Percentiles rank a stretch among this genome's conserved stretches.
Conservation (phyloP, 2,329 filamentous ascomycete species). For the Cyphellophora europaea region DNA sequence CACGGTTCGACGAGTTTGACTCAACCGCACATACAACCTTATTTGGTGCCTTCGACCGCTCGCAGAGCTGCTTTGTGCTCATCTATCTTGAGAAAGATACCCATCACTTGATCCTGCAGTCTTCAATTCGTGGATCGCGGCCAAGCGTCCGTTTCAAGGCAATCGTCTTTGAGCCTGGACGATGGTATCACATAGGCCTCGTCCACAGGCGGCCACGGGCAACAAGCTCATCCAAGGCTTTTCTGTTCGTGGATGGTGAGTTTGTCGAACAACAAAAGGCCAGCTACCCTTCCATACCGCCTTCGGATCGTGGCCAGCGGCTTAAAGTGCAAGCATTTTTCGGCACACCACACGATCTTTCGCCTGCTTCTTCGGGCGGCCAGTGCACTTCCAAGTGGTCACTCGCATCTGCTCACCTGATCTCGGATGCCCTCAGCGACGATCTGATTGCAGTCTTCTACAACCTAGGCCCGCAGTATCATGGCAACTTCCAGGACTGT, state of each 20-base stretch:
- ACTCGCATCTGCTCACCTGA: conserved; percentile 78
- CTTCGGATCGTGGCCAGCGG: conserved; percentile 45
- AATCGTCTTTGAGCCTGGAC: conserved; percentile 61
- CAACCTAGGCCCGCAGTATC: conserved; percentile 80
- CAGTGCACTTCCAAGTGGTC: conserved; percentile 76
- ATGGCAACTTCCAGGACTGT: conserved; percentile 94
- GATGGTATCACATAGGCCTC: conserved; percentile 89
- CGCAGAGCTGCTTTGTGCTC: conserved; percentile 86
- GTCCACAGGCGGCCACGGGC: conserved; percentile 74
- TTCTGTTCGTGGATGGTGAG: conserved; percentile 84
- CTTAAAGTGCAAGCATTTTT: conserved; percentile 78
- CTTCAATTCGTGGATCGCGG: conserved; percentile 73
- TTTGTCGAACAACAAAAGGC: conserved; percentile 89
- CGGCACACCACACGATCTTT: conserved; percentile 83
- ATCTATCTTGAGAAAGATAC: conserved; percentile 92
- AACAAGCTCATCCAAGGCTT: conserved; percentile 68
- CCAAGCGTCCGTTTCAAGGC: conserved; percentile 93
- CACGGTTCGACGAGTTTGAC: conserved; percentile 82
- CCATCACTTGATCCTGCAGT: conserved; percentile 89
- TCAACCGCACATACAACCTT: conserved; percentile 79
- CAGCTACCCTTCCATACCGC: conserved; percentile 71
- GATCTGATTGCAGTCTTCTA: conserved; percentile 87
- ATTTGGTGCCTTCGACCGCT: conserved; percentile 88
- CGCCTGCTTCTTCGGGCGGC: conserved; percentile 59
- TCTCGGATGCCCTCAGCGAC: conserved; percentile 79